Evolutionary conservation across 208 protist species (phyloP).

Genomic region (Angomonas ambiguus): DNA sequence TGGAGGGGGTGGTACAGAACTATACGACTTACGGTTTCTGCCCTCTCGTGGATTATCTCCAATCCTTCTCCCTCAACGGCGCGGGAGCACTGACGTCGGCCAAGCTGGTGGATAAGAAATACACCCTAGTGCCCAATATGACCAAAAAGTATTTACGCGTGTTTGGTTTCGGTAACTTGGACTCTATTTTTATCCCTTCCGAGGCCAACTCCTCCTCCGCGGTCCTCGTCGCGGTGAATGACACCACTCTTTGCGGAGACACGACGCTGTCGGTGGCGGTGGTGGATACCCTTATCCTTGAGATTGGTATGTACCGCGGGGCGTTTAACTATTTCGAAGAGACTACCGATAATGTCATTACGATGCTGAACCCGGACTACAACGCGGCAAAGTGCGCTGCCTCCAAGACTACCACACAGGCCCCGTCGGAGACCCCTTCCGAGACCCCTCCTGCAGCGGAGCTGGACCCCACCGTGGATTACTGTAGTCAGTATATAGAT

Average conservation of each 20-base stretch:
- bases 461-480: neutral
- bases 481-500: slow-evolving; percentile 24
- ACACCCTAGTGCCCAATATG: slow-evolving; percentile 13
- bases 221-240: slow-evolving; percentile 62
- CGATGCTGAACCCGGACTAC: slow-evolving; percentile 32
- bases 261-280: slow-evolving; percentile 41
- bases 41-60: slow-evolving; percentile 60
- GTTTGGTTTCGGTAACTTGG: slow-evolving; percentile 75
- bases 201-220: slow-evolving; percentile 23
- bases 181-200: slow-evolving; percentile 18
- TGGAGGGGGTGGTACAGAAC: neutral
- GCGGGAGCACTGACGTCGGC: slow-evolving; percentile 36
- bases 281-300: slow-evolving; percentile 57
- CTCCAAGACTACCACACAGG: neutral
- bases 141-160: slow-evolving; percentile 54
- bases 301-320: slow-evolving; percentile 67
- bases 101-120: slow-evolving; percentile 8
- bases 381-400: slow-evolving; percentile 13
- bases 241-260: slow-evolving; percentile 21
- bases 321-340: slow-evolving; percentile 71
- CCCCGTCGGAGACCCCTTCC: neutral
- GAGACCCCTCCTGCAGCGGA: neutral
- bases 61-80: slow-evolving; percentile 42
- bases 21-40: slow-evolving; percentile 65
- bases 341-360: neutral